Base-by-base conservation (phyloP, 2,329 filamentous ascomycete genomes). In the Aspergillus sp. region DNA sequence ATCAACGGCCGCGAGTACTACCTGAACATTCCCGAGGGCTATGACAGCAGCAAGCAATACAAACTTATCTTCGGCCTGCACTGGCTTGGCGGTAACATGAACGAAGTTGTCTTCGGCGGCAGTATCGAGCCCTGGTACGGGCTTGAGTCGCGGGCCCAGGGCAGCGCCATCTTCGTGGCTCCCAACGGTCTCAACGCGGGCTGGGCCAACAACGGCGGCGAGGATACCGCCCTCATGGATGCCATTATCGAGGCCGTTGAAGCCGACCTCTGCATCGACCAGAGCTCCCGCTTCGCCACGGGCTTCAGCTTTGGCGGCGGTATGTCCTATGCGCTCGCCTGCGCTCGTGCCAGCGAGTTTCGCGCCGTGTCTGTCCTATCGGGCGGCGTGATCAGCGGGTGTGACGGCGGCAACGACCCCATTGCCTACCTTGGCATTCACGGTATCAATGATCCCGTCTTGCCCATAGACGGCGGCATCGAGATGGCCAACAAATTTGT, bases 271-370 rank as follows among this genome's bases (percentile, higher is more conserved):
- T 79, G 76, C 54, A 61, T 79, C 26, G 68, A 79, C 53, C 63
- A 72, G 51, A 64, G 61, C 42, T 67, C 70, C 48, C 66, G 73
- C 50, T 79, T 77, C 61, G 66, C 73, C 22, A 73, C 73, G 1
- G 75, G 74, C n/a, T 78, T 74, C 61, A 74, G 71, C 53, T 77
- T 74, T 56, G 75, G 76, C 36, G 74, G 67, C 36, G 69, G 71
- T 41, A 77, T 78, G 72, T 68, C 66, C 2, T 74, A 67, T 59
- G 64, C 70, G 1, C 59, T 77, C 10, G 75, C 76, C 3, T 78
- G 75, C 57, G 67, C 73, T 2, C 69, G 70, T 14, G 67, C 73
- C 4, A 57, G 61, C 17, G 62, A 64, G 45, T 70, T 76, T 61
- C 68, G 71, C 32, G 76, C 72, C 40, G 68, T 78, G 16, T 68